Percentiles rank a stretch among this genome's conserved stretches.
Evolutionary conservation across 2,329 filamentous ascomycete species (phyloP).

Genomic region (Claviceps quebecensis): DNA sequence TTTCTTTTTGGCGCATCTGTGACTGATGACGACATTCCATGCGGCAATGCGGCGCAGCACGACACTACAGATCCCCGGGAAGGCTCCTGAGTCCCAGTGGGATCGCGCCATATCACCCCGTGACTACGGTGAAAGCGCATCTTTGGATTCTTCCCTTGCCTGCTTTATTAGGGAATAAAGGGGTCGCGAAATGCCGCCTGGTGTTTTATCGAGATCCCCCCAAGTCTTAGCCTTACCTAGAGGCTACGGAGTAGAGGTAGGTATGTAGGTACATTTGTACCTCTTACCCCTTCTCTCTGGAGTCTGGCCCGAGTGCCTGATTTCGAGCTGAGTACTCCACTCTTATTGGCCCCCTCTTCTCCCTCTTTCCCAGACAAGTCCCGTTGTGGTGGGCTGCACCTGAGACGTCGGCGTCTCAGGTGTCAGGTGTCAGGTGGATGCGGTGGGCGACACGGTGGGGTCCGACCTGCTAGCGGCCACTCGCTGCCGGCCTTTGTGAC

Average conservation of each 20-base stretch:
- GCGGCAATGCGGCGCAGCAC: no score
- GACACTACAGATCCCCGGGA: not conserved
- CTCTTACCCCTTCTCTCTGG: not conserved
- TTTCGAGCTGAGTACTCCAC: not conserved
- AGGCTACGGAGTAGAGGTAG: no score
- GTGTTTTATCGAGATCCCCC: not conserved
- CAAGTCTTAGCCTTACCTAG: not conserved
- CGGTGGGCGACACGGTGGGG: constrained; percentile 2
- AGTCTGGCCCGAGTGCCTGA: not conserved
- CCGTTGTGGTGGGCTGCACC: constrained; percentile 12
- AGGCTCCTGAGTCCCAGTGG: no score
- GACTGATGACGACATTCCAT: not conserved
- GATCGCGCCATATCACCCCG: no score
- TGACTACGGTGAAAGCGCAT: not conserved
- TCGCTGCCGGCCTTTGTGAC: not conserved
- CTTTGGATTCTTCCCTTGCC: not conserved
- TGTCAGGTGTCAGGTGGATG: constrained; percentile 17
- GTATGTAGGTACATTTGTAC: no score
- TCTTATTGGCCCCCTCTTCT: not conserved
- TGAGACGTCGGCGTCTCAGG: constrained; percentile 22
- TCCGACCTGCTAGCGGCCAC: not conserved
- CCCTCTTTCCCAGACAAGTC: not conserved
- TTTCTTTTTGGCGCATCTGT: not conserved
- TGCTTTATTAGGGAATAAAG: not conserved
- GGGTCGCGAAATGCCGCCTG: not conserved